phyloP scores from a whole-genome alignment of 257 asterid species.

The Leonotis leonurus region DNA sequence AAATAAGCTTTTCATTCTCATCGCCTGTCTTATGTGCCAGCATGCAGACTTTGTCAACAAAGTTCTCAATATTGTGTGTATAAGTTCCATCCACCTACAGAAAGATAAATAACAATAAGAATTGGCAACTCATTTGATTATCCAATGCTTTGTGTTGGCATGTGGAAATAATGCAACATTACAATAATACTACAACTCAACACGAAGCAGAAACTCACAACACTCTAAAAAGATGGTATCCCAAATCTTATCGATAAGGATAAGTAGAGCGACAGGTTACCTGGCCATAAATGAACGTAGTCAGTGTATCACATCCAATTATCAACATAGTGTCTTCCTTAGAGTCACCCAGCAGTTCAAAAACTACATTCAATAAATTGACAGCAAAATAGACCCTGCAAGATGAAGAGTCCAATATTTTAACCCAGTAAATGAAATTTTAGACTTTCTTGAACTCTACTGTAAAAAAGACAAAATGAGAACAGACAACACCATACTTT shows the following conservation, averaged over 20 bases:
- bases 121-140: background rate
- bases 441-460: background rate
- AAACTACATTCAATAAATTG: slow-evolving; percentile 56
- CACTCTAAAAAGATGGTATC: background rate
- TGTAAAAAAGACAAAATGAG: background rate
- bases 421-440: background rate
- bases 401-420: slow-evolving; percentile 18
- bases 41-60: slow-evolving; percentile 61
- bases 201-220: slow-evolving; percentile 12
- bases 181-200: background rate
- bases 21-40: slow-evolving; percentile 55
- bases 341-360: slow-evolving; percentile 66
- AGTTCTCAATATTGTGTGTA: slow-evolving; percentile 56
- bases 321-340: slow-evolving; percentile 53
- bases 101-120: slow-evolving; percentile 13
- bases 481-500: background rate
- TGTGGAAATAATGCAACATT: background rate
- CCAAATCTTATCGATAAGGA: background rate
- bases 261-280: slow-evolving; percentile 26
- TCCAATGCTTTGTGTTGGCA: background rate
- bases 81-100: slow-evolving; percentile 83
- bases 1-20: slow-evolving; percentile 42
- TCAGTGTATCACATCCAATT: slow-evolving; percentile 74
- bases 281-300: slow-evolving; percentile 78
- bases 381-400: slow-evolving; percentile 85